phyloP scores from a whole-genome alignment of 192 early-diverging fungal species.

The Anaeromyces robustus region DNA sequence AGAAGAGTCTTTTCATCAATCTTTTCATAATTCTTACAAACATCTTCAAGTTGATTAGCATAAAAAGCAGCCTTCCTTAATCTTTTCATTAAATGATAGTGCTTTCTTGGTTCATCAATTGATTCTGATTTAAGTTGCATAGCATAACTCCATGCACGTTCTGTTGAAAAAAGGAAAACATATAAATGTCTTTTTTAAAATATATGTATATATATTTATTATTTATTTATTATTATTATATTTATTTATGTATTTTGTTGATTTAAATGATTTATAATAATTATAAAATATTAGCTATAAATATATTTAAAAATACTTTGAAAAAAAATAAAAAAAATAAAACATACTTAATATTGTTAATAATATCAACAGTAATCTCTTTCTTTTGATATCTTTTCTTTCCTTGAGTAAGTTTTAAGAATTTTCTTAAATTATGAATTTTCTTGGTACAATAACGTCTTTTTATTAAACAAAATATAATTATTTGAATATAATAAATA shows the following conservation, averaged over 20 bases:
- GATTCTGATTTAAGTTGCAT: constrained; percentile 57
- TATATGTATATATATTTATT: too few relatives aligned
- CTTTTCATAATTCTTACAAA: constrained; percentile 23
- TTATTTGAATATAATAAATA: background rate
- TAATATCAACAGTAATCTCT: constrained; percentile 21
- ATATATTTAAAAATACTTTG: too few relatives aligned
- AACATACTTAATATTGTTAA: constrained; percentile 15
- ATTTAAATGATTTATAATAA: background rate
- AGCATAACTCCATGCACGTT: constrained; percentile 58
- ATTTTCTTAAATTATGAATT: constrained; percentile 36
- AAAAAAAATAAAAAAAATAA: constrained; percentile 17
- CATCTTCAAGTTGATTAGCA: constrained; percentile 21
- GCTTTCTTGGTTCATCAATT: constrained; percentile 44
- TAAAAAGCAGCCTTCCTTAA: constrained; percentile 43
- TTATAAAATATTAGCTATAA: too few relatives aligned
- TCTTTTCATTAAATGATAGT: constrained; percentile 40
- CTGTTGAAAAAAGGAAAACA: constrained; percentile 49
- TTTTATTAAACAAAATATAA: background rate
- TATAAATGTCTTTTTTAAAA: constrained; percentile 30
- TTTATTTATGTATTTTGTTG: background rate
- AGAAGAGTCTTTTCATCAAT: constrained; percentile 32
- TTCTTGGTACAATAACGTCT: constrained; percentile 53
- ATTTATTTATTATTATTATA: background rate
- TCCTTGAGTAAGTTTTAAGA: constrained; percentile 23
- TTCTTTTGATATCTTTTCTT: constrained; percentile 26